phyloP scores from a whole-genome alignment of 345 rosid species.

The Heritiera fomes region DNA sequence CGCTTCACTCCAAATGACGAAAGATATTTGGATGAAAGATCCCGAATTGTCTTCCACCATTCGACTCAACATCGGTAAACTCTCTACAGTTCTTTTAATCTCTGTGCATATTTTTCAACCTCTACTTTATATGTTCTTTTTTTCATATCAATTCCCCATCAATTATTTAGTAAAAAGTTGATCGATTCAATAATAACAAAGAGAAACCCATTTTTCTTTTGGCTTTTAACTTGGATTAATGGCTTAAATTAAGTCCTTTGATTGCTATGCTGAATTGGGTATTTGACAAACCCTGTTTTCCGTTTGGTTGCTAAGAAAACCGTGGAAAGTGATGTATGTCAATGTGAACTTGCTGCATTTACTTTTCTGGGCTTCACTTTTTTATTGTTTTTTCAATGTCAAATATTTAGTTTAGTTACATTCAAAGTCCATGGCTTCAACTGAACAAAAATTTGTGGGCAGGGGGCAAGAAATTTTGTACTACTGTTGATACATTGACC shows the following conservation, averaged over 20 bases:
- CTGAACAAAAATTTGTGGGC: neutral
- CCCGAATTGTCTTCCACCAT: conserved; percentile 51
- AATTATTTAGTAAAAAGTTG: neutral
- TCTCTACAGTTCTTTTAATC: neutral
- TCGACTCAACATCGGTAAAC: conserved; percentile 79
- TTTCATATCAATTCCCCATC: neutral
- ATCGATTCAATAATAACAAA: neutral
- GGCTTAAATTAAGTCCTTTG: neutral
- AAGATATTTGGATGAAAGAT: conserved; percentile 4
- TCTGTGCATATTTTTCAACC: neutral
- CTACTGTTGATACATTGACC: conserved; percentile 76
- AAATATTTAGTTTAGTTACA: neutral
- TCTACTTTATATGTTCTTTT: neutral
- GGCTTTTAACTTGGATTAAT: neutral
- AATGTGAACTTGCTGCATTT: neutral
- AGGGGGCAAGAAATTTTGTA: conserved; percentile 90
- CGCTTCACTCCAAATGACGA: conserved; percentile 18
- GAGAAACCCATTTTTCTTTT: neutral
- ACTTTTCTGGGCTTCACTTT: conserved; percentile 4
- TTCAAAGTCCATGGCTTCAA: neutral
- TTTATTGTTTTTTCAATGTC: neutral
- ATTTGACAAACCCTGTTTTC: neutral
- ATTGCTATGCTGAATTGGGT: conserved; percentile 12
- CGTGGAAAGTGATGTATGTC: neutral
- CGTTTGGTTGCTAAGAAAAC: conserved; percentile 13